Evolutionary conservation across 129 eudicot species (phyloP).

Genomic region (Flaveria robusta): DNA sequence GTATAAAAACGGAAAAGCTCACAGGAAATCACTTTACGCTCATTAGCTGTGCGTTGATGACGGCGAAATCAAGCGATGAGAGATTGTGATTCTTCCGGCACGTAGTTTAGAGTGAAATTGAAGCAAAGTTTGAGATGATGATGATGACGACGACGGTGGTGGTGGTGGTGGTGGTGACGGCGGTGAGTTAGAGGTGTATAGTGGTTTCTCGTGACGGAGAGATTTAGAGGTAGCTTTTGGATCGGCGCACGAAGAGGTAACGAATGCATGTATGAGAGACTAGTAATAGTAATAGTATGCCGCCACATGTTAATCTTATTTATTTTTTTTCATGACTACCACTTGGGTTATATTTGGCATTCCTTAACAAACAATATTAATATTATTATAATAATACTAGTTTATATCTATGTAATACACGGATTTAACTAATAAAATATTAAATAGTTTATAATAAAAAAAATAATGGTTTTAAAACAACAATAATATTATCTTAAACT

Average conservation of each 20-base stretch:
- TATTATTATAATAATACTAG: no score
- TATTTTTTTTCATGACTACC: slow-evolving; percentile 10
- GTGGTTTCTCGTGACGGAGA: slow-evolving; percentile 41
- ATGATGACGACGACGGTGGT: slow-evolving; percentile 7
- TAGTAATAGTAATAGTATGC: slow-evolving; percentile 11
- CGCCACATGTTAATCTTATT: slow-evolving; percentile 55
- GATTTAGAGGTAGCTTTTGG: slow-evolving; percentile 27
- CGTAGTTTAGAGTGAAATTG: slow-evolving; percentile 20
- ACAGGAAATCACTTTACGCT: slow-evolving; percentile 24
- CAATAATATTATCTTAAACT: no score
- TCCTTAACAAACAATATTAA: no score
- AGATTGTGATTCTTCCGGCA: not conserved
- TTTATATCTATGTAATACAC: no score
- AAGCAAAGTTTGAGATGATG: slow-evolving; percentile 24
- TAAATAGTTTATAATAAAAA: no score
- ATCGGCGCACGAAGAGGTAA: slow-evolving; percentile 4
- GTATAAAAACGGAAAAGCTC: slow-evolving; percentile 27
- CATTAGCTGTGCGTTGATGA: slow-evolving; percentile 15
- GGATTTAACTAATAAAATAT: no score
- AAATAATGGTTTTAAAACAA: no score
- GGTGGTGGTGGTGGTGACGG: not conserved
- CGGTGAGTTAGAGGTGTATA: slow-evolving; percentile 21
- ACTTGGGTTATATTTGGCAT: slow-evolving; percentile 8
- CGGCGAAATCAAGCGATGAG: slow-evolving; percentile 38
- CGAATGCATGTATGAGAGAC: slow-evolving; percentile 31